A percentile compares a stretch with the other conserved stretches of the same genome.
These are phyloP conservation scores for Camellia granthamiana DNA, from an alignment of 148 eudicot genomes.

Conservation along the genomic window DNA sequence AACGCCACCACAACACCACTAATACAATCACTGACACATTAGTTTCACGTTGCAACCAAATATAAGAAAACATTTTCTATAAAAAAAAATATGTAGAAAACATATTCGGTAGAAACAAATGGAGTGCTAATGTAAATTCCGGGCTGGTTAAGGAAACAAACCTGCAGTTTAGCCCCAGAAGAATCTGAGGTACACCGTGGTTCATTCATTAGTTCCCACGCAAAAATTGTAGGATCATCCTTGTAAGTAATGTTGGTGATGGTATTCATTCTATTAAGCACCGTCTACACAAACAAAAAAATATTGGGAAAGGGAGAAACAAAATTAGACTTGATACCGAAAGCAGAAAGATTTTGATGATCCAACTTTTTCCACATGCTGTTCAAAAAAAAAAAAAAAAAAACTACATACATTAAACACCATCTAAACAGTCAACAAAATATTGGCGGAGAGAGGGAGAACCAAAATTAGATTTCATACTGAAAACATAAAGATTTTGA, in stretches of 20 bases:
- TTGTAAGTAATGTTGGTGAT: constrained; percentile 74
- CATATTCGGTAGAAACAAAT: no score
- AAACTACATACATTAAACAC: constrained; percentile 38
- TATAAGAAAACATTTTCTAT: no score
- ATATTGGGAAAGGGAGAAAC: no score
- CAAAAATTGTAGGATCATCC: constrained; percentile 87
- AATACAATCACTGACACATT: no score
- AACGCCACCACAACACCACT: no score
- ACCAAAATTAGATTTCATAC: neutral
- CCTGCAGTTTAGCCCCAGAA: constrained; percentile 76
- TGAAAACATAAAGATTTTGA: neutral
- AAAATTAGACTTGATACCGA: neutral
- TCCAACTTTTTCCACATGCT: no score
- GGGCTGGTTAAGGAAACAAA: constrained; percentile 16
- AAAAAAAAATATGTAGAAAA: no score
- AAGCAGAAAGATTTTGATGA: no score
- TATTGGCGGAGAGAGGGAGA: neutral
- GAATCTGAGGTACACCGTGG: constrained; percentile 73
- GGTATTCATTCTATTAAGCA: constrained; percentile 74
- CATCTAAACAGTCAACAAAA: constrained; percentile 31
- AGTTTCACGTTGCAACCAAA: no score
- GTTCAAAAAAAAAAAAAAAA: no score
- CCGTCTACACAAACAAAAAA: constrained; percentile 38
- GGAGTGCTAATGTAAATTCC: neutral
- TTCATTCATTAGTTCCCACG: constrained; percentile 91